Percentiles rank a stretch among this genome's conserved stretches.
phyloP scores from a whole-genome alignment of 345 rosid genomes.

The Capsella bursapastoris region DNA sequence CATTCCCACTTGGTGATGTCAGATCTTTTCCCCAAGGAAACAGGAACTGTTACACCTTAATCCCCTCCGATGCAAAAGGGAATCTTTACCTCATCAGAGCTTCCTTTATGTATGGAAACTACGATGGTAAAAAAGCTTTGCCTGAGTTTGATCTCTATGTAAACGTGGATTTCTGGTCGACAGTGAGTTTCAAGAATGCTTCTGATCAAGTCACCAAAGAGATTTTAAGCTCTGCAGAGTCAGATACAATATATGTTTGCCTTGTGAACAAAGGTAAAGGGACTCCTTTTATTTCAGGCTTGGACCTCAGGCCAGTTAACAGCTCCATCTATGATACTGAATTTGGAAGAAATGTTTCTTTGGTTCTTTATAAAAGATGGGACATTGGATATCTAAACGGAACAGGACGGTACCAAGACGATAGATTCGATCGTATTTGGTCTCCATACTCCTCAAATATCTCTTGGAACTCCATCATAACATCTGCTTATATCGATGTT shows the following conservation, averaged over 20 bases:
- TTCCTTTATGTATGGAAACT: slow-evolving; percentile 54
- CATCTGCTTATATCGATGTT: slow-evolving; percentile 38
- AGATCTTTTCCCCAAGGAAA: slow-evolving; percentile 53
- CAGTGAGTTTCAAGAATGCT: slow-evolving; percentile 45
- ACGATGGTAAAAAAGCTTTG: slow-evolving; percentile 41
- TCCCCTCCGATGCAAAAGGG: slow-evolving; percentile 6
- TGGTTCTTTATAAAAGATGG: slow-evolving; percentile 35
- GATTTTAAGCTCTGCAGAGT: slow-evolving; percentile 45
- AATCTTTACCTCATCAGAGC: slow-evolving; percentile 49
- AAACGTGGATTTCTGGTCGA: slow-evolving; percentile 49
- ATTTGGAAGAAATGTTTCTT: slow-evolving; percentile 37
- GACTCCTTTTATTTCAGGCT: slow-evolving; percentile 56
- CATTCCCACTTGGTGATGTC: slow-evolving; percentile 8
- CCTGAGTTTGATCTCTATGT: slow-evolving; percentile 56
- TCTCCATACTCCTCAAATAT: slow-evolving; percentile 25
- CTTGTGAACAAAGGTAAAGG: slow-evolving; percentile 55
- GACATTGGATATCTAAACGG: slow-evolving; percentile 27
- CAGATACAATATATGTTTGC: slow-evolving; percentile 49
- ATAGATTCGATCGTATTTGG: slow-evolving; percentile 56
- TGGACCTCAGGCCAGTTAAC: slow-evolving; percentile 53
- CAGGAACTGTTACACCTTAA: slow-evolving; percentile 52
- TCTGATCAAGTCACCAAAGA: slow-evolving; percentile 28
- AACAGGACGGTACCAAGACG: slow-evolving; percentile 45
- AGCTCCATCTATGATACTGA: slow-evolving; percentile 38
- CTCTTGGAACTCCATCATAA: slow-evolving; percentile 39